Evolutionary conservation across 139 green algal genomes (phyloP), one percentile per base, ranked within the genome.

Genomic region (Tetraselmis striata): DNA sequence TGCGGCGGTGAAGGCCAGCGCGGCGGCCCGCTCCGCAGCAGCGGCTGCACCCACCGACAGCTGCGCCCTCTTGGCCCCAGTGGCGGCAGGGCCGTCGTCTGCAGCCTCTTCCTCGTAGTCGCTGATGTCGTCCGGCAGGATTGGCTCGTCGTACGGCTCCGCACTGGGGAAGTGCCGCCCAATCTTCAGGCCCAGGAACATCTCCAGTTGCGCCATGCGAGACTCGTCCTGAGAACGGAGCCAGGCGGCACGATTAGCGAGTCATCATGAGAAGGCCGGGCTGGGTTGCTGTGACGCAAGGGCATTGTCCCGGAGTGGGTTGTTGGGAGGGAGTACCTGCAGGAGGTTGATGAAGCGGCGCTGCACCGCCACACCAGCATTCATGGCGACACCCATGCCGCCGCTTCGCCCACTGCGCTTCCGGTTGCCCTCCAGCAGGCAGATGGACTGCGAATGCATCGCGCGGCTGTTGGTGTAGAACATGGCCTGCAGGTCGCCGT

Each of bases 401-500:
- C 30, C 25, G 27, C 30, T 18, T 1, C 76, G 29, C 0, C 81
- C 85, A 81, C 81, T 90, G 86, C 27, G 77, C 83, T 0, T 86
- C 85, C 75, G 31, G 77, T 81, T 25, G 77, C 30, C 27, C 2
- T 45, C 28, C n/a, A 92, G 84, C 24, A 91, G 80, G 77, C 87
- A 82, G 27, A 92, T 75, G n/a, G 88, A 82, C n/a, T 76, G 32
- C 23, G 80, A 83, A 84, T 93, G 89, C 83, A 90, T 91, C 18
- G 89, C 89, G 11, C 78, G 27, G 5, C 81, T 86, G 30, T 86
- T 86, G 23, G 96, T 99, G 90, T 99, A 99, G 59, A 98, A 89
- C 85, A 91, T 95, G 5, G 95, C 95, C 81, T 97, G 93, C 81
- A 98, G 89, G 91, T 99, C 96, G 11, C 96, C 96, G 74, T 97